Evolutionary conservation across 108 stramenopile species (phyloP).

Genomic region (Fragilariopsis cylindrus): DNA sequence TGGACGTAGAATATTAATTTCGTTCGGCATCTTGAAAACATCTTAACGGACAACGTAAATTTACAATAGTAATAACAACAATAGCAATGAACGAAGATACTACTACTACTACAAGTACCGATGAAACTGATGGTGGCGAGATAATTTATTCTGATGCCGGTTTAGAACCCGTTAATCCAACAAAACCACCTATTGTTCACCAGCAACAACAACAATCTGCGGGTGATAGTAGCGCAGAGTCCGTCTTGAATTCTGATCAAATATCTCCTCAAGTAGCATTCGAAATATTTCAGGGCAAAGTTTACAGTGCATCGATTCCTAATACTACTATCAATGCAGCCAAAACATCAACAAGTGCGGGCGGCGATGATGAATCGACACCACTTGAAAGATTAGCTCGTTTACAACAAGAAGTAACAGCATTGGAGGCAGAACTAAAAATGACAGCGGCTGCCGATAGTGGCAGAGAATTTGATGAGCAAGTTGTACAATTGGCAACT

Average conservation of each 20-base stretch:
- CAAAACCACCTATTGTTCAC: constrained; percentile 47
- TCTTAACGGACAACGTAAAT: too few relatives aligned
- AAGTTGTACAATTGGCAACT: constrained; percentile 31
- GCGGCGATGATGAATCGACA: constrained; percentile 24
- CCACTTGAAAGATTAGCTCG: constrained; percentile 45
- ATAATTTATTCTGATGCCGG: constrained; percentile 77
- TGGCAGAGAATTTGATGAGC: constrained; percentile 33
- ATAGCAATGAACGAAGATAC: too few relatives aligned
- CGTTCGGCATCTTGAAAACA: too few relatives aligned
- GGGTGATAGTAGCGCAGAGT: constrained; percentile 18
- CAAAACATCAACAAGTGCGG: background rate
- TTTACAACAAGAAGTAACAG: constrained; percentile 43
- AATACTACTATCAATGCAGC: background rate
- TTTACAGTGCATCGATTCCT: constrained; percentile 19
- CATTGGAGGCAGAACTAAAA: constrained; percentile 38
- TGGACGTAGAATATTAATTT: too few relatives aligned
- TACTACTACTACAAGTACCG: too few relatives aligned
- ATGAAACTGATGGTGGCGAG: constrained; percentile 58
- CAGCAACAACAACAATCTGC: constrained; percentile 5
- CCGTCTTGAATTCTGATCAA: constrained; percentile 36
- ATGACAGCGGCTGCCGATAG: constrained; percentile 20
- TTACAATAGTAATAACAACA: too few relatives aligned
- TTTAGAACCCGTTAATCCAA: constrained; percentile 50
- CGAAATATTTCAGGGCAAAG: constrained; percentile 48
- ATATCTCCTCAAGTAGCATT: constrained; percentile 35